phyloP scores from a whole-genome alignment of 768 basidiomycete genomes.

The Favolaschia claudopus region DNA sequence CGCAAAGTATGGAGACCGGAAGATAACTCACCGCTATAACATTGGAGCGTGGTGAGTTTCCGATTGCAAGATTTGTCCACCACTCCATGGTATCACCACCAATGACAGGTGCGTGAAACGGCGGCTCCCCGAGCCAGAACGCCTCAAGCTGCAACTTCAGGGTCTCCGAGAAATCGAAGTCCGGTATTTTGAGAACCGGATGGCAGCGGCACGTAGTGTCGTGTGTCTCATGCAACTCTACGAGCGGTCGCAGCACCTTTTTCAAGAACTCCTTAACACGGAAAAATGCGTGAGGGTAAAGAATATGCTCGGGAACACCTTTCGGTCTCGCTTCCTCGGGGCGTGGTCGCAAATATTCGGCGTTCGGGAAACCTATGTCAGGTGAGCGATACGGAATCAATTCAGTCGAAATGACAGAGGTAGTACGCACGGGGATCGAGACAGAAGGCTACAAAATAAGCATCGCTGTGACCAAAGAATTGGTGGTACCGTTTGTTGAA shows the following conservation, averaged over 20 bases:
- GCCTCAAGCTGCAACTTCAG: constrained; percentile 11
- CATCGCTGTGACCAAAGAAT: constrained; percentile 29
- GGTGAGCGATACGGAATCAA: not conserved
- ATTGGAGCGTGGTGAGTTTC: constrained; percentile 9
- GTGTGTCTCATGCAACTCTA: constrained; percentile 1
- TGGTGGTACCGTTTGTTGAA: constrained; percentile 31
- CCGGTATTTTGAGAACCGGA: constrained; percentile 7
- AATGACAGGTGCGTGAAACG: constrained; percentile 25
- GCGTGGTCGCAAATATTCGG: constrained; percentile 3
- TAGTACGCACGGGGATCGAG: constrained; percentile 33
- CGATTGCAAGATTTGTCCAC: constrained; percentile 3
- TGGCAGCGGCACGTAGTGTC: not conserved
- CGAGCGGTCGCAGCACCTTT: not conserved
- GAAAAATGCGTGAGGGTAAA: constrained; percentile 5
- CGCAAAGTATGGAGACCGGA: not conserved
- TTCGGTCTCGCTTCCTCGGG: not conserved
- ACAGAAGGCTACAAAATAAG: constrained; percentile 33
- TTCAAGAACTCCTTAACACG: constrained; percentile 7
- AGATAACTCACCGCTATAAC: constrained; percentile 33
- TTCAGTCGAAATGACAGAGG: too few relatives aligned
- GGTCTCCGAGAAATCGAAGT: not conserved
- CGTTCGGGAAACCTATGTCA: not conserved
- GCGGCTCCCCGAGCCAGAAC: constrained; percentile 13
- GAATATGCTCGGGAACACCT: not conserved
- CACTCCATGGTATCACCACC: constrained; percentile 9